phyloP scores from a whole-genome alignment of 176 grass and related monocot genomes.

The Pontederia paniculata region DNA sequence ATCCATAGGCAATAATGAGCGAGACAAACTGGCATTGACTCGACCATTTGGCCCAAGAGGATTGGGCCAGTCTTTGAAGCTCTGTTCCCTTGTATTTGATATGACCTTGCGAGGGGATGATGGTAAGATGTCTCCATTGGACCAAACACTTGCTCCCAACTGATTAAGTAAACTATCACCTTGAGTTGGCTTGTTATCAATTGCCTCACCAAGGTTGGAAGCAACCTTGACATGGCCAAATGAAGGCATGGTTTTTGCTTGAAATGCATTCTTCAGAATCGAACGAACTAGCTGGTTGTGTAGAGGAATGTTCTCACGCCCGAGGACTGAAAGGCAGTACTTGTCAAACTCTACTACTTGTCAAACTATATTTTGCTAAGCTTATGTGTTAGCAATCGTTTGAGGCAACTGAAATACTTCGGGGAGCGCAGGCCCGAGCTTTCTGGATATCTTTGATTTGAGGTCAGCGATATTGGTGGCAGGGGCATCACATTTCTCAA shows the following conservation, averaged over 20 bases:
- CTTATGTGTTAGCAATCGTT: conserved; percentile 52
- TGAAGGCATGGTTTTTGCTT: conserved; percentile 16
- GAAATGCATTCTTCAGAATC: conserved; percentile 56
- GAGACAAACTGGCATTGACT: conserved; percentile 17
- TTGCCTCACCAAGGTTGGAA: neutral
- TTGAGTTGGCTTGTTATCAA: conserved; percentile 9
- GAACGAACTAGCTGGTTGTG: conserved; percentile 69
- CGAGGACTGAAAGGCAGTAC: conserved; percentile 52
- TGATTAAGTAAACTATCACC: neutral
- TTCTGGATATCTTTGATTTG: conserved; percentile 52
- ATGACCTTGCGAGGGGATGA: conserved; percentile 25
- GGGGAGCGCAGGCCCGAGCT: conserved; percentile 42
- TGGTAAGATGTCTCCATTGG: conserved; percentile 27
- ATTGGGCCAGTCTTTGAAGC: conserved; percentile 18
- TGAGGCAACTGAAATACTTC: conserved; percentile 63
- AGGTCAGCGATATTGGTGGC: conserved; percentile 56
- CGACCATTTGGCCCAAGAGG: conserved; percentile 16
- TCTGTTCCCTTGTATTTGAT: conserved; percentile 12
- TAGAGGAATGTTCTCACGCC: conserved; percentile 55
- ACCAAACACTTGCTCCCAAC: neutral
- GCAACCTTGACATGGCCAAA: conserved; percentile 32
- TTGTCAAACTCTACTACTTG: conserved; percentile 87
- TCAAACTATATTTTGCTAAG: conserved; percentile 61
- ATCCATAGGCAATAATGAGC: conserved; percentile 9
- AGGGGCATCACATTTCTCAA: conserved; percentile 8